phyloP scores from a whole-genome alignment of 441 rosid genomes.

The Erodium trifolium region DNA sequence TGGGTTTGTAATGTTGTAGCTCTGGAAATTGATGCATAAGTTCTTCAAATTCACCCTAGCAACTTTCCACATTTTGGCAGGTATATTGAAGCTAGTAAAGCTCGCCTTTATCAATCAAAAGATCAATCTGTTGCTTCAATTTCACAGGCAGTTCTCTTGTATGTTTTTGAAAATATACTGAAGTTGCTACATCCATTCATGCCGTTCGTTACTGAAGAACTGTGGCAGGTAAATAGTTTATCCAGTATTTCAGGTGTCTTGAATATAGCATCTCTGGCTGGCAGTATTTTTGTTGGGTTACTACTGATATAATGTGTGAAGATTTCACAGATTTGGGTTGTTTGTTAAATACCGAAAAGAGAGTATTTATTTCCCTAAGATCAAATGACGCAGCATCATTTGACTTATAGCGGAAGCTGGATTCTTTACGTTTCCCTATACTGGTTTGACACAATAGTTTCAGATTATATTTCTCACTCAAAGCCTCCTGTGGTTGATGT shows the following conservation, averaged over 20 bases:
- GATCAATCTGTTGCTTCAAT: constrained; percentile 37
- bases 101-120: constrained; percentile 64
- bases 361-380: not conserved
- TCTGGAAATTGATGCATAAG: not conserved
- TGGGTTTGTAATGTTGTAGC: not conserved
- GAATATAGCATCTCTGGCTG: not conserved
- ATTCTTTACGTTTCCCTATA: too few species aligned
- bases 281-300: not conserved
- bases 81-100: constrained; percentile 97
- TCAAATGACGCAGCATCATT: constrained; percentile 1
- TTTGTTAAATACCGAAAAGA: not conserved
- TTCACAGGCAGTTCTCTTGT: constrained; percentile 77
- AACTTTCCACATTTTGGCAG: constrained; percentile 26
- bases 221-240: constrained; percentile 66
- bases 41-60: not conserved
- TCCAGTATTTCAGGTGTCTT: not conserved
- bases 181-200: constrained; percentile 91
- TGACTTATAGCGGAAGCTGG: not conserved
- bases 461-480: too few species aligned
- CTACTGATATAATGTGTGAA: not conserved
- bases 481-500: too few species aligned
- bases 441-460: too few species aligned
- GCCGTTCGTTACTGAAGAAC: constrained; percentile 92
- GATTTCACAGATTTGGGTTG: not conserved
- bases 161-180: constrained; percentile 74